Evolutionary conservation across 129 eudicot genomes (phyloP).

Genomic region (Ambrosia artemisiifolia): DNA sequence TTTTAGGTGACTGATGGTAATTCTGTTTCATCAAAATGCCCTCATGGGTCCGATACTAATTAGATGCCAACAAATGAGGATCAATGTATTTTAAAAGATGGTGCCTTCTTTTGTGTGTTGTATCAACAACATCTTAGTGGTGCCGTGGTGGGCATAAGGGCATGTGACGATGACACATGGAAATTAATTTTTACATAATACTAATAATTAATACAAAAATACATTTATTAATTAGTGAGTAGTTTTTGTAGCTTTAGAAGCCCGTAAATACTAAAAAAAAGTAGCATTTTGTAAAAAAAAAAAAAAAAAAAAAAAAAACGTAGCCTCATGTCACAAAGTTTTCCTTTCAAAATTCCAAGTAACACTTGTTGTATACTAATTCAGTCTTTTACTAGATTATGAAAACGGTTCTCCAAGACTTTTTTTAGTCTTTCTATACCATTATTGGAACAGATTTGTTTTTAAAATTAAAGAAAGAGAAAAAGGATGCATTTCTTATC

Average conservation of each 20-base stretch:
- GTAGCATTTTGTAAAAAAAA: no score
- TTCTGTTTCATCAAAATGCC: not conserved
- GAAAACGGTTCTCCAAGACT: no score
- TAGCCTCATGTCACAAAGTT: no score
- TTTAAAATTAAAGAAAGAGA: not conserved
- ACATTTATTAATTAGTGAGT: no score
- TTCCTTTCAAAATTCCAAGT: no score
- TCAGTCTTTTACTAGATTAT: no score
- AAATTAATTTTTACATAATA: not conserved
- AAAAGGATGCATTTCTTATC: not conserved
- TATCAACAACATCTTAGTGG: not conserved
- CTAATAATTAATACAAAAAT: not conserved
- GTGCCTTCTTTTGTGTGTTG: slow-evolving; percentile 3
- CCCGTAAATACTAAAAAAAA: no score
- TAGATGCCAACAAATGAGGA: slow-evolving; percentile 9
- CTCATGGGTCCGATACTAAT: slow-evolving; percentile 9
- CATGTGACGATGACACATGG: slow-evolving; percentile 18
- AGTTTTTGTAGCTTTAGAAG: no score
- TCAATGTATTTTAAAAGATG: slow-evolving; percentile 13
- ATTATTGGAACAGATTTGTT: no score
- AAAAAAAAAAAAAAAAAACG: no score
- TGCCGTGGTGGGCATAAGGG: slow-evolving; percentile 32
- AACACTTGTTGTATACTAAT: no score
- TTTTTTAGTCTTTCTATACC: no score
- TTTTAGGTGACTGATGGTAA: not conserved